Evolutionary conservation across 2,329 filamentous ascomycete species (phyloP).

Genomic region (Trichoderma aggressivum): DNA sequence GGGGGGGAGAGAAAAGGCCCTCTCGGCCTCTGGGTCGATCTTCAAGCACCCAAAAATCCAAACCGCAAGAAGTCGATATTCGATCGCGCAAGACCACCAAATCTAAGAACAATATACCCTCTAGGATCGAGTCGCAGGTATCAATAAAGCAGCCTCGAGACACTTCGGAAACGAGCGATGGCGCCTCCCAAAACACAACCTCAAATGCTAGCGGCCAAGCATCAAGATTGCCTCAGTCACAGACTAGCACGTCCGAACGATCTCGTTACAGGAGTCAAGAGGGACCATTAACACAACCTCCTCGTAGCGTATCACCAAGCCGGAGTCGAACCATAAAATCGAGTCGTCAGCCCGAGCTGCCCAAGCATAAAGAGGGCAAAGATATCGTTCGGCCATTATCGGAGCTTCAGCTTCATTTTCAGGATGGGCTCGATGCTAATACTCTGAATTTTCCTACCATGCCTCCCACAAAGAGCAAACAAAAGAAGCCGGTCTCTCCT

Average conservation of each 20-base stretch:
- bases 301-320: not conserved
- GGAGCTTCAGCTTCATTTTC: not conserved
- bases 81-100: not conserved
- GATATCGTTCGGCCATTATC: not conserved
- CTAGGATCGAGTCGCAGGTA: not conserved
- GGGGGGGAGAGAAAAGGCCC: not conserved
- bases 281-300: not conserved
- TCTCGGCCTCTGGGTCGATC: not conserved
- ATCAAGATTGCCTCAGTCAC: not conserved
- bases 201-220: not conserved
- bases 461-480: not conserved
- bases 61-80: not conserved
- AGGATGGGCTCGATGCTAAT: not conserved
- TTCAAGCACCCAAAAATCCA: not conserved
- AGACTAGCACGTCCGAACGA: not conserved
- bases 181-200: not conserved
- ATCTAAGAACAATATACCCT: not conserved
- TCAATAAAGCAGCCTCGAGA: not conserved
- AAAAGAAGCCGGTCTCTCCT: conserved; percentile 29
- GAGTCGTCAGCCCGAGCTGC: not conserved
- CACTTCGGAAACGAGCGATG: not conserved
- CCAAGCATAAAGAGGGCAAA: not conserved
- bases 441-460: not conserved
- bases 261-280: not conserved
- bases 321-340: not conserved